A percentile compares a stretch with the other conserved stretches of the same genome.
These are phyloP conservation scores for Sclerotinia sclerotiorum DNA, from an alignment of 2,329 filamentous ascomycete genomes.

Conservation along the genomic window DNA sequence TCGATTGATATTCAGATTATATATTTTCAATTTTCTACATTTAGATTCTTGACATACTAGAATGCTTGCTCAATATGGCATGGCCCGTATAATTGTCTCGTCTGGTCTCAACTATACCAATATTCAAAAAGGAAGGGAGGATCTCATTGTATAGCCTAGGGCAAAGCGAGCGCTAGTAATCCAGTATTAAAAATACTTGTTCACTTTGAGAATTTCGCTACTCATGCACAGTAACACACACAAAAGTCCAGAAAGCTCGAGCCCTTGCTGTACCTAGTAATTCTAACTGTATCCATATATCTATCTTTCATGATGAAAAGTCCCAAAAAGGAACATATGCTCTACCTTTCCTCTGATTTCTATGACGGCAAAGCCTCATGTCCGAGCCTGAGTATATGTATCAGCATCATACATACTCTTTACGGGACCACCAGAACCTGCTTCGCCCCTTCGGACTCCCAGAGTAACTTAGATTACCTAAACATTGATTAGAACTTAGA, in stretches of 20 bases:
- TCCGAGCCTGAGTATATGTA: background rate
- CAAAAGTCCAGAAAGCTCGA: constrained; percentile 12
- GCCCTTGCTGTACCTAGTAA: background rate
- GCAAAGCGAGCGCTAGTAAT: constrained; percentile 13
- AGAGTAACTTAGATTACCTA: background rate
- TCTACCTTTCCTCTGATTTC: background rate
- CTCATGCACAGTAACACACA: constrained; percentile 2
- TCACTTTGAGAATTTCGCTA: background rate
- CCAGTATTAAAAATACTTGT: background rate
- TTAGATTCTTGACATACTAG: background rate
- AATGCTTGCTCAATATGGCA: background rate
- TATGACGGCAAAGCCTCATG: background rate
- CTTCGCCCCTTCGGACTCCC: background rate
- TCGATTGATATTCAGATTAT: background rate
- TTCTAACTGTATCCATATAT: background rate
- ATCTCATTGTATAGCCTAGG: constrained; percentile 10
- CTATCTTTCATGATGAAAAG: background rate
- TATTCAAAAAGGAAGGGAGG: background rate
- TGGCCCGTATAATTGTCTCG: background rate
- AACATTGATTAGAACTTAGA: background rate
- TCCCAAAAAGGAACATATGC: background rate
- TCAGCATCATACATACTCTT: background rate
- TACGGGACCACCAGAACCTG: background rate
- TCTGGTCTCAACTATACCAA: background rate
- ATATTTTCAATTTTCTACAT: constrained; percentile 1